These are phyloP conservation scores for Gracilaria gracilis DNA, from an alignment of 23 red algal genomes.

Conservation along the genomic window DNA sequence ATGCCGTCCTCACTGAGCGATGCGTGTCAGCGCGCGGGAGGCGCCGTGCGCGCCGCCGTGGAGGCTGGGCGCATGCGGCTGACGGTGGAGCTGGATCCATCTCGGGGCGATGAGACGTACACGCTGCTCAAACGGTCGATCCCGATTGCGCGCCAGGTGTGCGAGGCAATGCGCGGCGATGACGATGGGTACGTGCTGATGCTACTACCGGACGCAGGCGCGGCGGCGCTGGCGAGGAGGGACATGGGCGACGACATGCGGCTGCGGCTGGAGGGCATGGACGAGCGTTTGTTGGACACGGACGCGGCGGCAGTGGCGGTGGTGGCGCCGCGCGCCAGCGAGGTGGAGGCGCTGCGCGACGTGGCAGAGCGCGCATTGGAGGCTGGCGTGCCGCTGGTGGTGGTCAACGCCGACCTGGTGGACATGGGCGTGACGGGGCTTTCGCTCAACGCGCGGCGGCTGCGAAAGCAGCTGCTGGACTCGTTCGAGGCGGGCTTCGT, in stretches of 20 bases:
- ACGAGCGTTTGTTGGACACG: not conserved
- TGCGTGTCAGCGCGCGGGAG: slow-evolving; percentile 36
- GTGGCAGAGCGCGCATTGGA: slow-evolving; percentile 63
- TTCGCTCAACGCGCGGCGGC: slow-evolving; percentile 79
- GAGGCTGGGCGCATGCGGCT: slow-evolving; percentile 45
- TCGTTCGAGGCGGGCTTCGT: slow-evolving; percentile 78
- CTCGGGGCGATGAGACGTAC: slow-evolving; percentile 88
- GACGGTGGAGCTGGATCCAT: slow-evolving; percentile 79
- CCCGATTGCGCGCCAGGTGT: slow-evolving; percentile 65
- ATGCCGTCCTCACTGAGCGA: slow-evolving; percentile 64
- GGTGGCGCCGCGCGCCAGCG: slow-evolving; percentile 83
- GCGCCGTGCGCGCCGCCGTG: slow-evolving; percentile 40
- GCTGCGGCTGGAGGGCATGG: slow-evolving; percentile 41
- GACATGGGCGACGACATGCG: slow-evolving; percentile 45
- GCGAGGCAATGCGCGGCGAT: slow-evolving; percentile 2
- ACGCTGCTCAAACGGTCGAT: slow-evolving; percentile 82
- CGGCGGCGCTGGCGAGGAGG: slow-evolving; percentile 76
- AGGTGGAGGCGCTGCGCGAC: slow-evolving; percentile 52
- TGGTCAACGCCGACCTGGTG: slow-evolving; percentile 90
- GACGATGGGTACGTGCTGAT: slow-evolving; percentile 32
- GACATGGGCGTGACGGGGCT: slow-evolving; percentile 97
- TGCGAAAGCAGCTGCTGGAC: slow-evolving; percentile 73
- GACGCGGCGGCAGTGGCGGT: slow-evolving; percentile 55
- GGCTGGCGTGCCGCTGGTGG: slow-evolving; percentile 55
- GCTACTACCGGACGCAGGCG: slow-evolving; percentile 84